A percentile compares a stretch with the other conserved stretches of the same genome.
Evolutionary conservation across 2,329 filamentous ascomycete genomes (phyloP).

Genomic region (Phialocephala sp.): DNA sequence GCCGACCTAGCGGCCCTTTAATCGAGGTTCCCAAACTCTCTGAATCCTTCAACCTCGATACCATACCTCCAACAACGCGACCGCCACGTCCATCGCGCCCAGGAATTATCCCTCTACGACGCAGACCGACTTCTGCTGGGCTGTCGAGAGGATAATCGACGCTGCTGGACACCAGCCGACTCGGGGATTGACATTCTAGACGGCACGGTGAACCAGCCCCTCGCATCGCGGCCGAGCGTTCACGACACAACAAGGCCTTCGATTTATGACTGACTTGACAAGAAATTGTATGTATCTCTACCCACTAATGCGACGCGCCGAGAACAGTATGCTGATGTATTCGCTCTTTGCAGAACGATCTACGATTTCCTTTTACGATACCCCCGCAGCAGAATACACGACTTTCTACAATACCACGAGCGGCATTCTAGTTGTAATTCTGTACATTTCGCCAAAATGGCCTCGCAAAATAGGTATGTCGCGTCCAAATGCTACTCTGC

Average conservation of each 20-base stretch:
- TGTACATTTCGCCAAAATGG: conserved; percentile 37
- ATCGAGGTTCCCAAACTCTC: background rate
- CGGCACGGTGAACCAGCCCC: conserved; percentile 18
- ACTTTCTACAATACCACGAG: conserved; percentile 20
- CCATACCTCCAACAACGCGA: conserved; percentile 16
- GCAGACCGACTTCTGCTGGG: conserved; percentile 18
- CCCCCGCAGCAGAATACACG: conserved; percentile 36
- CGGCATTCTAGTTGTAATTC: conserved; percentile 27
- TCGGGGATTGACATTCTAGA: background rate
- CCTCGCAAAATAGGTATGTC: conserved; percentile 43
- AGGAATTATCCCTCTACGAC: background rate
- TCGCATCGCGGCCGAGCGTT: background rate
- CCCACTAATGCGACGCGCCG: background rate
- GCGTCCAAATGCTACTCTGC: conserved; percentile 21
- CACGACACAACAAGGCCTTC: background rate
- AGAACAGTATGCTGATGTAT: conserved; percentile 2
- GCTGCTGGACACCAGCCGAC: background rate
- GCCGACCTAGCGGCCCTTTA: background rate
- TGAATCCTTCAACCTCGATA: background rate
- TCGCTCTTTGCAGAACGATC: conserved; percentile 24
- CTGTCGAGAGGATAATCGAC: conserved; percentile 14
- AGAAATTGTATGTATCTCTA: conserved; percentile 1
- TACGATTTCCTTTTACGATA: conserved; percentile 38
- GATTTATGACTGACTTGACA: conserved; percentile 7
- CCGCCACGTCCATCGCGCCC: background rate